Base-by-base conservation (phyloP, 2,329 filamentous ascomycete genomes). In the Shiraia bambusicola region DNA sequence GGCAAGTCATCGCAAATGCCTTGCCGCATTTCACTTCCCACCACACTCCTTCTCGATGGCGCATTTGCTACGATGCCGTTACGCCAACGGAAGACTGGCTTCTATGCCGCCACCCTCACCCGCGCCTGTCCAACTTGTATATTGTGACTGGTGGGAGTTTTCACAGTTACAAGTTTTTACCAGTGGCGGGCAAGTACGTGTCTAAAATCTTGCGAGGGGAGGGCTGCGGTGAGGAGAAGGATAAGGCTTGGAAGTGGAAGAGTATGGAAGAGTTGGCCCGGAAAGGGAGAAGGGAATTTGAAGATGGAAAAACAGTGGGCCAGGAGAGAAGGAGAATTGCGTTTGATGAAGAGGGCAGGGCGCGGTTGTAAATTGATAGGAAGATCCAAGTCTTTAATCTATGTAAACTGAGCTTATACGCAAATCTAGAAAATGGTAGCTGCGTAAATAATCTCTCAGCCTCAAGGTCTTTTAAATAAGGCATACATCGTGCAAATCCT, bases 121-220 rank as follows among this genome's bases (percentile, higher is more conserved):
- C 72, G 5, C 65, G 72, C 8, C 52, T 77, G 57, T 14, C 59
- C 60, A 79, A 79, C 44, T 63, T 86, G 11, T 83, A 77, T 60
- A 60, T 86, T 16, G 82, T 81, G 0, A 78, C 77, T 0, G 81
- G 79, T 10, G 82, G 82, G 1, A 83, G 80, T 10, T 63, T 84
- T 49, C 82, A 85, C 57, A 76, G 77, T 22, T 84, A 78, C 75
- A 84, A 85, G 61, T 83, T 87, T 56, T 67, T 85, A 17, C 81
- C 81, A 1, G 77, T 77, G 16, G 77, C 83, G 49, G 81, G 82
- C 3, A 76, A 78, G 43, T 84, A 84, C 60, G 70, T 81, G 42
- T 68, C 72, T 22, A 72, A 79, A 25, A 56, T 70, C 0, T 32
- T 72, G 10, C 50, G 58, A 4, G 67, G 58, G 1, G 46, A 58